Conservation (phyloP, 2,329 filamentous ascomycete species). For the Hysterium pulicare region DNA sequence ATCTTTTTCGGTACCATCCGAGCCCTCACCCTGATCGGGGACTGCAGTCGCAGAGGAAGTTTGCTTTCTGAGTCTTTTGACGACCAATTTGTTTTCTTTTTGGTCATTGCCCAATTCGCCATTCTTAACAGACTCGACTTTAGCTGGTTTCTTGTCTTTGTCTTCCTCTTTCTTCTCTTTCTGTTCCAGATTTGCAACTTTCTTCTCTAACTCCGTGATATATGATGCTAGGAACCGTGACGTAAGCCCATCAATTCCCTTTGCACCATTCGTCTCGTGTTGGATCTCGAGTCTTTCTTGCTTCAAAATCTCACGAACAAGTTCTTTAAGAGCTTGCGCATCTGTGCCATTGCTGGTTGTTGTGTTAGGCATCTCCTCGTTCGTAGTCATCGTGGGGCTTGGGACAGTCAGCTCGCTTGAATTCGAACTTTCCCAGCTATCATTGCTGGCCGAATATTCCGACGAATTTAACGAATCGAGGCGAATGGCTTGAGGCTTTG, state of each 20-base stretch:
- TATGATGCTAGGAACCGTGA: constrained; percentile 1
- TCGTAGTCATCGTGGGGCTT: neutral
- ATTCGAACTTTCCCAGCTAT: neutral
- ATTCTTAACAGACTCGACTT: neutral
- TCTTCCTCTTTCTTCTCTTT: neutral
- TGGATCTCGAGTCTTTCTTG: neutral
- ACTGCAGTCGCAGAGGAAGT: neutral
- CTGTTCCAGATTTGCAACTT: neutral
- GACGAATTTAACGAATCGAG: neutral
- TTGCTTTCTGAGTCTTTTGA: neutral
- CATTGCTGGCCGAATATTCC: neutral
- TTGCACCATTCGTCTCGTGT: neutral
- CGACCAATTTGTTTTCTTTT: neutral
- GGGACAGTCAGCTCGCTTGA: neutral
- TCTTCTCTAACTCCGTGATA: neutral
- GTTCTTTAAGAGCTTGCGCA: neutral
- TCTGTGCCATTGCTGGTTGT: neutral
- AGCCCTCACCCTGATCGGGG: neutral
- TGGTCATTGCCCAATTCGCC: neutral
- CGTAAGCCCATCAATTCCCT: neutral
- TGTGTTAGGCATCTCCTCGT: neutral
- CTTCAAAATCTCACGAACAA: neutral
- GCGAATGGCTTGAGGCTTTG: neutral
- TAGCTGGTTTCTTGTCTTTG: neutral
- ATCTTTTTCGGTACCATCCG: too few relatives aligned